phyloP scores from a whole-genome alignment of 306 rosid genomes.

The Phaseolus lunatus region DNA sequence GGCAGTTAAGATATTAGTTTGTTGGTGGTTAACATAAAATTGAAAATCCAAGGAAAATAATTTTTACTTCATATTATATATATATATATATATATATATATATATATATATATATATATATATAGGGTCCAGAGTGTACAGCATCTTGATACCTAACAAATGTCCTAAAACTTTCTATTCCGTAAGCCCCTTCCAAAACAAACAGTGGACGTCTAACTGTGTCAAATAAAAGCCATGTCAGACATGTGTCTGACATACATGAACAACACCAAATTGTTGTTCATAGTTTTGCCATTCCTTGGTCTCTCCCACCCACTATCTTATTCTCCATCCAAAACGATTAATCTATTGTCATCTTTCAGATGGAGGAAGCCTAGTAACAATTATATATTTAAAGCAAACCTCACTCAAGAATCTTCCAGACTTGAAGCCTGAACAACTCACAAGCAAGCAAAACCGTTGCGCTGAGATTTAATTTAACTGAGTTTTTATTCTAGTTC shows the following conservation, averaged over 20 bases:
- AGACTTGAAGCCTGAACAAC: neutral
- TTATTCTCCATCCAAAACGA: neutral
- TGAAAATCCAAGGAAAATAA: neutral
- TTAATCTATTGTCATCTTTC: neutral
- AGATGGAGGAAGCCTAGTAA: neutral
- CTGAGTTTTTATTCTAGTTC: neutral
- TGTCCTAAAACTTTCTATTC: neutral
- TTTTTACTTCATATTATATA: neutral
- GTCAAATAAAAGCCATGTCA: neutral
- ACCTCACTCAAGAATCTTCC: neutral
- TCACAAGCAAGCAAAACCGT: neutral
- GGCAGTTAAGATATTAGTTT: neutral
- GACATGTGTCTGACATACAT: neutral
- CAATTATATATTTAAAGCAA: neutral
- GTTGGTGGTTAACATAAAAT: neutral
- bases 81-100: too few relatives aligned
- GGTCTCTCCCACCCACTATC: neutral
- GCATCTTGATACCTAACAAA: neutral
- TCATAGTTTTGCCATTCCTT: neutral
- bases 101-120: too few relatives aligned
- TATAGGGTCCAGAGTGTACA: neutral
- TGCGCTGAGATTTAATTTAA: neutral
- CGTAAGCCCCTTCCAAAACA: neutral
- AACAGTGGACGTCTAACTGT: neutral
- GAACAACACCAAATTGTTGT: neutral